Percentiles rank a stretch among this genome's conserved stretches.
Evolutionary conservation across 2,329 filamentous ascomycete species (phyloP).

Genomic region (Phaeosphaeria sp.): DNA sequence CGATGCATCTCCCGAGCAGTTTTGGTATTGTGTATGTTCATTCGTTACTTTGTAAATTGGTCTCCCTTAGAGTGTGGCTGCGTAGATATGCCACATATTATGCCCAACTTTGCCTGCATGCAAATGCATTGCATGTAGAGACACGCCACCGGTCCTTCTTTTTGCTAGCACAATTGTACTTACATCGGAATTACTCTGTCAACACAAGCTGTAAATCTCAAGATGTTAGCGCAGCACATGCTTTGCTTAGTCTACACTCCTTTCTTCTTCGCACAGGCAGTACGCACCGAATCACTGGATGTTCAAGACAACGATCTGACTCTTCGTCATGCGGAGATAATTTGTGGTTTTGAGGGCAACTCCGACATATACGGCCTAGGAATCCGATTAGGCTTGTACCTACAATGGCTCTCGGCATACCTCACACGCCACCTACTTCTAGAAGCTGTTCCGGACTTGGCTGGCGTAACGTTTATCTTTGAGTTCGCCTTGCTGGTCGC

Average conservation of each 20-base stretch:
- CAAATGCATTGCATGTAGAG: not conserved
- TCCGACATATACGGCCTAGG: not conserved
- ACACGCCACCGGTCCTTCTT: not conserved
- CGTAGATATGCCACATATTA: not conserved
- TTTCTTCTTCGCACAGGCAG: not conserved
- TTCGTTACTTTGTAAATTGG: not conserved
- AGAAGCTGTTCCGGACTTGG: not conserved
- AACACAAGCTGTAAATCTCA: not conserved
- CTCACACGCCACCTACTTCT: not conserved
- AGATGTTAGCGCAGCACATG: not conserved
- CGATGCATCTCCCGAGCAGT: not conserved
- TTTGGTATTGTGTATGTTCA: not conserved
- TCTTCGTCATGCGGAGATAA: not conserved
- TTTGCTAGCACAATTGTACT: no score
- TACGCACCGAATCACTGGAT: not conserved
- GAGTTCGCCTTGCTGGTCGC: not conserved
- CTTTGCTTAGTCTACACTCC: not conserved
- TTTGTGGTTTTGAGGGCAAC: not conserved
- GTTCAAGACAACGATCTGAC: not conserved
- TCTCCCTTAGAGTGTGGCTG: not conserved
- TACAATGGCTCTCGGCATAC: not conserved
- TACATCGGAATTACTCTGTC: no score
- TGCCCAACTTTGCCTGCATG: not conserved
- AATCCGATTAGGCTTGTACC: not conserved
- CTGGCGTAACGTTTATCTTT: not conserved